phyloP scores from a whole-genome alignment of 148 eudicot species.

The Gaultheria prostrata region DNA sequence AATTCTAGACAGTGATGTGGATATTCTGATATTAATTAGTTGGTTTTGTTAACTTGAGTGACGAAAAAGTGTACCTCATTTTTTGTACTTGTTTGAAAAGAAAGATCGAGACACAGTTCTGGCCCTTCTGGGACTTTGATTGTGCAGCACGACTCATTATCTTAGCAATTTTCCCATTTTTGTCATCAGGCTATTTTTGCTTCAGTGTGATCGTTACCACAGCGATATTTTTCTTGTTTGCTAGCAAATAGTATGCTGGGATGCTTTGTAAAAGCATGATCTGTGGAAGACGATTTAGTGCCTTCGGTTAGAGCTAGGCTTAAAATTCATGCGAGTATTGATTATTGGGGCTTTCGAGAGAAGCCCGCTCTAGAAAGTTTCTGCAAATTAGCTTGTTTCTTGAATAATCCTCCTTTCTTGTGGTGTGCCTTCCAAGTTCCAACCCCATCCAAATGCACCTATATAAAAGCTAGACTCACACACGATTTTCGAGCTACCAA shows the following conservation, averaged over 20 bases:
- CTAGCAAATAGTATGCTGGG: not conserved
- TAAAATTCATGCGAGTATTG: not conserved
- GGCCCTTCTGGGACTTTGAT: not conserved
- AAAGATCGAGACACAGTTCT: not conserved
- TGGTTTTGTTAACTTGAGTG: not conserved
- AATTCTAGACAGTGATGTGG: not conserved
- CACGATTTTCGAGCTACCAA: not conserved
- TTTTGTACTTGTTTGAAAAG: not conserved
- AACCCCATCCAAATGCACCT: not conserved
- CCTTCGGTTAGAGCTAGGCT: not conserved
- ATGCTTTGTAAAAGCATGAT: not conserved
- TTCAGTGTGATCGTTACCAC: not conserved
- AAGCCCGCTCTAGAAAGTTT: not conserved
- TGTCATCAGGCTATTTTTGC: not conserved
- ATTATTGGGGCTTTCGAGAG: not conserved
- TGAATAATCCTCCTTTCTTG: not conserved
- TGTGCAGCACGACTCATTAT: not conserved
- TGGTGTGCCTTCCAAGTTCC: conserved; percentile 3
- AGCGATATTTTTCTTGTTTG: not conserved
- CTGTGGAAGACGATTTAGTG: not conserved
- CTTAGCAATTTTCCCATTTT: not conserved
- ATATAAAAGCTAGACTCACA: not conserved
- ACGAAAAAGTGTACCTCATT: not conserved
- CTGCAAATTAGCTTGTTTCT: not conserved
- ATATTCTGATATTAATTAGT: not conserved